A percentile compares a stretch with the other conserved stretches of the same genome.
Evolutionary conservation across 805 yeast species (phyloP).

Genomic region (Candida boleticola): DNA sequence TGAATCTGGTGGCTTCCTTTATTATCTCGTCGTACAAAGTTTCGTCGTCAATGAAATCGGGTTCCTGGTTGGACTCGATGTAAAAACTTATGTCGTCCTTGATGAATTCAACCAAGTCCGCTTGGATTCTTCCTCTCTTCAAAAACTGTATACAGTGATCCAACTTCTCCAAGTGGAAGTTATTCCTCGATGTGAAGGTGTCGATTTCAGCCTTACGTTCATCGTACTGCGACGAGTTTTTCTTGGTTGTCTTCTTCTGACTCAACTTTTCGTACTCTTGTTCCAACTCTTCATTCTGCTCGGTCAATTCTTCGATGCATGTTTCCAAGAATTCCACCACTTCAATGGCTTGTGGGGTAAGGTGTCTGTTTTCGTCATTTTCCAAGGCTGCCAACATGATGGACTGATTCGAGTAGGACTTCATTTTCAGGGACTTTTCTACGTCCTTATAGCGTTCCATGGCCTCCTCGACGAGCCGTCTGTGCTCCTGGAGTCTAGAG

Average conservation of each 20-base stretch:
- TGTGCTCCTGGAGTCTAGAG: conserved; percentile 32
- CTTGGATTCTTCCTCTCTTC: conserved; percentile 22
- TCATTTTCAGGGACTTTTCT: conserved; percentile 41
- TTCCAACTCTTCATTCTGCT: conserved; percentile 37
- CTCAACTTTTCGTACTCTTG: conserved; percentile 39
- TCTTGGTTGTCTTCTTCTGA: conserved; percentile 38
- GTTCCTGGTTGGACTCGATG: conserved; percentile 37
- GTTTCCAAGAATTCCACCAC: conserved; percentile 32
- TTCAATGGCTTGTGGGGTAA: conserved; percentile 34
- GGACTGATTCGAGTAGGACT: conserved; percentile 43
- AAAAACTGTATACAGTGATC: conserved; percentile 29
- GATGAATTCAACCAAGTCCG: conserved; percentile 31
- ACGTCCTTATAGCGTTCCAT: conserved; percentile 47
- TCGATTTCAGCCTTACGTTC: conserved; percentile 42
- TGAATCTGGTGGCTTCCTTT: conserved; percentile 16
- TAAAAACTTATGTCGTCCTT: conserved; percentile 40
- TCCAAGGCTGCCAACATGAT: conserved; percentile 43
- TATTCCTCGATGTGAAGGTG: conserved; percentile 25
- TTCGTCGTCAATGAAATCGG: conserved; percentile 36
- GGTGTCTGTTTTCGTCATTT: conserved; percentile 20
- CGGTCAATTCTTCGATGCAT: conserved; percentile 27
- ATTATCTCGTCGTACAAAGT: conserved; percentile 43
- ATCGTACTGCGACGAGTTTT: conserved; percentile 32
- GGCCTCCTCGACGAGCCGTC: conserved; percentile 42
- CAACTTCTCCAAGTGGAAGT: conserved; percentile 37